These are phyloP conservation scores for Euptelea pleiosperma DNA, from an alignment of 164 flowering plant species.

Conservation along the genomic window DNA sequence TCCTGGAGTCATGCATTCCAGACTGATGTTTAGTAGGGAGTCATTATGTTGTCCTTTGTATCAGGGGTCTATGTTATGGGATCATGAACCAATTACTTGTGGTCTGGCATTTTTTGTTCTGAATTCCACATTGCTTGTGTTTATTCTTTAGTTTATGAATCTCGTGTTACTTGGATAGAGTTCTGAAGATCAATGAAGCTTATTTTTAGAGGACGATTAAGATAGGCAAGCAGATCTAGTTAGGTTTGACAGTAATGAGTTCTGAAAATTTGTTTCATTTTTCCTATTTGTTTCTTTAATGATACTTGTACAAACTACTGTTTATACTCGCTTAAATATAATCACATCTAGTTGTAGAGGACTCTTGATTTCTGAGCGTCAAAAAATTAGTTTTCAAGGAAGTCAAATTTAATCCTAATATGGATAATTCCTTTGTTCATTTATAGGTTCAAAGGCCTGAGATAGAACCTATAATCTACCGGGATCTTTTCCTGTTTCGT, in stretches of 20 bases:
- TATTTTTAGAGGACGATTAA: neutral
- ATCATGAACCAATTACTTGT: neutral
- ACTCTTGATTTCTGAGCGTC: neutral
- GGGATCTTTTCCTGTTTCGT: conserved; percentile 94
- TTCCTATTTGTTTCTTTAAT: neutral
- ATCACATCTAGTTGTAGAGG: too few species aligned
- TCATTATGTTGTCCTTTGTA: neutral
- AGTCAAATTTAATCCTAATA: neutral
- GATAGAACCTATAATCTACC: conserved; percentile 92
- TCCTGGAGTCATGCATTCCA: neutral
- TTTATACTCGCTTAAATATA: too few species aligned
- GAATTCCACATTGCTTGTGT: too few species aligned
- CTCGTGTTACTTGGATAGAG: too few species aligned
- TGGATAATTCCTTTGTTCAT: neutral
- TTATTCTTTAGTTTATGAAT: too few species aligned
- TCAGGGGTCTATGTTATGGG: too few species aligned
- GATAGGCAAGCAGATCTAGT: neutral
- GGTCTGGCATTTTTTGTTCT: neutral
- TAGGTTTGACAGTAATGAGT: neutral
- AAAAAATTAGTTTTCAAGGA: neutral
- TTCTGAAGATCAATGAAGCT: too few species aligned
- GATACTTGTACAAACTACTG: too few species aligned
- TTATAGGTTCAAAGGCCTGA: conserved; percentile 88
- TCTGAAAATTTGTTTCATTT: neutral
- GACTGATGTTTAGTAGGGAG: neutral